These are phyloP conservation scores for Botrytis aclada DNA, from an alignment of 2,329 filamentous ascomycete genomes.

Conservation along the genomic window DNA sequence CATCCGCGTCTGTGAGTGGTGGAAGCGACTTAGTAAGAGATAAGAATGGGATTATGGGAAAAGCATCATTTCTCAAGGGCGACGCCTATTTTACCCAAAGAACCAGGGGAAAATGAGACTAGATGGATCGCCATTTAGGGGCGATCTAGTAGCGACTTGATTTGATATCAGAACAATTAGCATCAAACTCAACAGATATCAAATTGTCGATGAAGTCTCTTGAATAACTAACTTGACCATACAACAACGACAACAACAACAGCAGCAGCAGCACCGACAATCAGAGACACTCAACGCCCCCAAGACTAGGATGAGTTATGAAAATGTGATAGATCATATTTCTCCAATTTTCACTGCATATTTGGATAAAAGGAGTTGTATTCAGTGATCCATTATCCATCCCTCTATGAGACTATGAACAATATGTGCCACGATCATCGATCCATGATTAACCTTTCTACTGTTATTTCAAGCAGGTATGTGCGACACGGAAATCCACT, in stretches of 20 bases:
- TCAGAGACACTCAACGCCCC: neutral
- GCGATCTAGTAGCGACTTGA: constrained; percentile 16
- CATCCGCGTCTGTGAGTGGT: constrained; percentile 12
- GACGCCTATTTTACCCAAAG: constrained; percentile 11
- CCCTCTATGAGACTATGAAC: constrained; percentile 9
- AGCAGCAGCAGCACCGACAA: neutral
- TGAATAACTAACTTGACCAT: neutral
- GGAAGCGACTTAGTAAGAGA: constrained; percentile 11
- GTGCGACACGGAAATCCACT: neutral
- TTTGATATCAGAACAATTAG: neutral
- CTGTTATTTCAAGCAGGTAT: neutral
- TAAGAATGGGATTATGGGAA: constrained; percentile 12
- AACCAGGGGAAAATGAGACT: constrained; percentile 15
- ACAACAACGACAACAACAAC: neutral
- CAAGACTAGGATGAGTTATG: neutral
- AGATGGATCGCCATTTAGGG: constrained; percentile 20
- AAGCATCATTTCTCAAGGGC: constrained; percentile 15
- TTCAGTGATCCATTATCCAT: neutral
- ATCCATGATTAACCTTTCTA: neutral
- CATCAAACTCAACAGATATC: neutral
- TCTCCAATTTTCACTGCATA: constrained; percentile 11
- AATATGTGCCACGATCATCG: constrained; percentile 4
- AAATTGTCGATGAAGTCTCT: neutral
- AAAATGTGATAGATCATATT: constrained; percentile 10
- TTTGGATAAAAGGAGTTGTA: constrained; percentile 9